Conservation (phyloP, 2,329 filamentous ascomycete genomes). For the Botrytis fragariae region DNA sequence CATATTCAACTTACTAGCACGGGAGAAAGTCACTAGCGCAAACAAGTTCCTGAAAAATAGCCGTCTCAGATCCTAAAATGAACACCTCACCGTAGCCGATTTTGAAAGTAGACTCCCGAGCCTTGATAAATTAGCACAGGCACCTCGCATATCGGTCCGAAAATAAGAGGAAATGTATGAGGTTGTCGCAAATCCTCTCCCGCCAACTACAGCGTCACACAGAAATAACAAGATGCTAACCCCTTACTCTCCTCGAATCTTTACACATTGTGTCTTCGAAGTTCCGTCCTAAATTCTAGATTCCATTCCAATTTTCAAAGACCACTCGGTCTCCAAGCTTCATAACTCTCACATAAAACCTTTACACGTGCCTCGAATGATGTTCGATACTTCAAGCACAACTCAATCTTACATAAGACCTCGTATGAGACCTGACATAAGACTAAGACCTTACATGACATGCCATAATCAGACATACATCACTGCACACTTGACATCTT, state of each 20-base stretch:
- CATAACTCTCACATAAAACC: too few relatives aligned
- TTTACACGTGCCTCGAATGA: not conserved
- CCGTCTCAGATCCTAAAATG: not conserved
- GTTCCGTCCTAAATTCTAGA: not conserved
- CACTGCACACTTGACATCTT: not conserved
- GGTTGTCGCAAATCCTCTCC: too few relatives aligned
- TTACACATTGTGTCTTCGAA: not conserved
- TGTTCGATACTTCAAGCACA: not conserved
- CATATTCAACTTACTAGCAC: not conserved
- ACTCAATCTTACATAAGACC: not conserved
- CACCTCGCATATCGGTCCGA: too few relatives aligned
- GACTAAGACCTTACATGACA: not conserved
- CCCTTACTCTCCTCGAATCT: too few relatives aligned
- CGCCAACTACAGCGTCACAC: too few relatives aligned
- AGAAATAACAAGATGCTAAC: too few relatives aligned
- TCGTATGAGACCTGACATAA: not conserved
- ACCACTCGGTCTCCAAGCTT: not conserved
- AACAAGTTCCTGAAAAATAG: not conserved
- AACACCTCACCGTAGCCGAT: too few relatives aligned
- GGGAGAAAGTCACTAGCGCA: not conserved
- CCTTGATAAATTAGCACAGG: too few relatives aligned
- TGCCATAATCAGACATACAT: not conserved
- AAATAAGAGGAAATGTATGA: too few relatives aligned
- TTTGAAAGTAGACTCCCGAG: too few relatives aligned
- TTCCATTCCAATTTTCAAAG: not conserved